Evolutionary conservation across 805 yeast genomes (phyloP), one percentile per base, ranked within the genome.

Genomic region (Ogataea trehaloabstinens): DNA sequence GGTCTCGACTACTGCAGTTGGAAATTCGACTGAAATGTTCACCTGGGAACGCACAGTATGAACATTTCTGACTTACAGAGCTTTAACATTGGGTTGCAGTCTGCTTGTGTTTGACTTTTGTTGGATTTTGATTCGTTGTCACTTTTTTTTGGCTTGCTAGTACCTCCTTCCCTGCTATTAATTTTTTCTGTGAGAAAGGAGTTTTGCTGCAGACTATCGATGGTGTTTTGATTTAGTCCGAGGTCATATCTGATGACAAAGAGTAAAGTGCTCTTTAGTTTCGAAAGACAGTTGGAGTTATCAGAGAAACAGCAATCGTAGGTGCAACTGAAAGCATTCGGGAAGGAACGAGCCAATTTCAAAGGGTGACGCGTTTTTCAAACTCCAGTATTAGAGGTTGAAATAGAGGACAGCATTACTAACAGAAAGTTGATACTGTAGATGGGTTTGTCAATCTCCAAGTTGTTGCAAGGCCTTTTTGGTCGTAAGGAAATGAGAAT

Each of bases 401-500:
- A n/a, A n/a, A n/a, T n/a, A n/a, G n/a, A n/a, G n/a, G 30, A 27
- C 30, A 15, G 6, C 13, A 11, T 27, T 31, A 40, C 47, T 44
- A 37, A 44, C 43, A 33, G 17, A n/a, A 27, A 11, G 15, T 12
- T 7, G 7, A 27, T 27, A 15, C 15, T 29, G 25, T 31, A 69
- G 73, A 90, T 91, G 98, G 98, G 98, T 78, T 76, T 90, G 71
- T 85, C 89, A 58, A 80, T 90, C 70, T 91, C 97, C 52, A 90
- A 88, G 73, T 80, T 90, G 71, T 85, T 91, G 67, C 82, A 82
- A 69, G 91, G 90, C 79, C 93, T 90, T 57, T 86, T 91, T 63
- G 97, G 96, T 74, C 89, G 88, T 72, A 90, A 85, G 74, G 98
- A 89, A 68, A 90, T 89, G 96, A 85, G 96, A 75, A 89, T 89